Evolutionary conservation across 495 filamentous ascomycete genomes (phyloP).

Genomic region (Tirmania nivea): DNA sequence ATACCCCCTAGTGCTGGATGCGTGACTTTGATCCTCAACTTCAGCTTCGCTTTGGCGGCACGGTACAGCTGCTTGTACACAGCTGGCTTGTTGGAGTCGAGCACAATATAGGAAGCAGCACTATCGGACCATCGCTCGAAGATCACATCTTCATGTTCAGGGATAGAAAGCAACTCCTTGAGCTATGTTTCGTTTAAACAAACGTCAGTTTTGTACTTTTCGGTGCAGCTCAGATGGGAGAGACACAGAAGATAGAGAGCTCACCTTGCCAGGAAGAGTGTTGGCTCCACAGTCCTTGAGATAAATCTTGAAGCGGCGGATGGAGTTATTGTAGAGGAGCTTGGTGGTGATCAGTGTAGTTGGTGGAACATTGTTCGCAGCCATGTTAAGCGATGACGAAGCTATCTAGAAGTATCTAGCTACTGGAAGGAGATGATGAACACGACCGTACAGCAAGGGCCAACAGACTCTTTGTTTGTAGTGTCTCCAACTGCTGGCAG

Average conservation of each 20-base stretch:
- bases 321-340: slow-evolving; percentile 46
- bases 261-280: slow-evolving; percentile 66
- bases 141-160: slow-evolving; percentile 40
- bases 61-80: slow-evolving; percentile 95
- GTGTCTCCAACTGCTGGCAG: neutral
- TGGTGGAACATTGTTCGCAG: slow-evolving; percentile 27
- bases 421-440: too few relatives aligned
- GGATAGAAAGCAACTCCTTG: slow-evolving; percentile 46
- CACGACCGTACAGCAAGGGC: neutral
- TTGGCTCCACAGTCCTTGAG: slow-evolving; percentile 61
- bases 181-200: slow-evolving; percentile 32
- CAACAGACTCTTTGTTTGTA: neutral
- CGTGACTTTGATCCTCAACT: slow-evolving; percentile 73
- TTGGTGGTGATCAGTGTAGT: slow-evolving; percentile 75
- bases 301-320: slow-evolving; percentile 72
- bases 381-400: neutral
- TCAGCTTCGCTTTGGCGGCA: slow-evolving; percentile 94
- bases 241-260: slow-evolving; percentile 22
- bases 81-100: slow-evolving; percentile 53
- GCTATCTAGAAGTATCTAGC: neutral
- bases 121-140: slow-evolving; percentile 97
- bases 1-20: neutral
- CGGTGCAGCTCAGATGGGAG: neutral
- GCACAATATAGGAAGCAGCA: slow-evolving; percentile 51
- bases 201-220: neutral